These are phyloP conservation scores for Dunaliella sp. DNA, from an alignment of 139 green algal genomes.

Conservation along the genomic window DNA sequence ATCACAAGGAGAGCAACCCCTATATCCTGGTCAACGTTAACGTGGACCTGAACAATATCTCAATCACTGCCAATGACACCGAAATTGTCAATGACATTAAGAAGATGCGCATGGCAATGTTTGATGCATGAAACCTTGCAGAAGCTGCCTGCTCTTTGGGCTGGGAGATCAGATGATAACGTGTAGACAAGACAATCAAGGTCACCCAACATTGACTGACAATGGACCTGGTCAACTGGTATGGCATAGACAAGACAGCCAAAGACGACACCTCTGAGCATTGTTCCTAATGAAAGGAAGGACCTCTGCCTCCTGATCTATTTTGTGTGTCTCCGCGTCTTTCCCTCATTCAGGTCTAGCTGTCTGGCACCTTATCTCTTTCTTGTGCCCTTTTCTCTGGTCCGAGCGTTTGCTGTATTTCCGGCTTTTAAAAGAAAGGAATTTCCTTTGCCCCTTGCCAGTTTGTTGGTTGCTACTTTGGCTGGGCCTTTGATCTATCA, in stretches of 20 bases:
- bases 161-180: slow-evolving; percentile 7
- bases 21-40: background rate
- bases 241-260: slow-evolving; percentile 12
- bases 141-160: background rate
- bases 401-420: too few species aligned
- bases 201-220: background rate
- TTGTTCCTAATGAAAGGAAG: background rate
- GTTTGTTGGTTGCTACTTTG: too few species aligned
- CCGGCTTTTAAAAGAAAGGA: too few species aligned
- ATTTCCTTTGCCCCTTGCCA: too few species aligned
- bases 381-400: too few species aligned
- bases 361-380: too few species aligned
- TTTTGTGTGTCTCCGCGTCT: too few species aligned
- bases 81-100: background rate
- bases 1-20: background rate
- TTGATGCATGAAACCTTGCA: slow-evolving; percentile 1
- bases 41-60: slow-evolving; percentile 2
- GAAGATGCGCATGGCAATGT: background rate
- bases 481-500: too few species aligned
- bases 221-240: slow-evolving; percentile 16
- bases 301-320: too few species aligned
- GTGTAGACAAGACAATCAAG: slow-evolving; percentile 10
- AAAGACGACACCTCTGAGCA: background rate
- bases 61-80: background rate
- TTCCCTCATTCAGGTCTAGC: too few species aligned